Percentiles rank a stretch among this genome's conserved stretches.
These are phyloP conservation scores for Pleurotus eryngii DNA, from an alignment of 768 basidiomycete species.

Conservation along the genomic window DNA sequence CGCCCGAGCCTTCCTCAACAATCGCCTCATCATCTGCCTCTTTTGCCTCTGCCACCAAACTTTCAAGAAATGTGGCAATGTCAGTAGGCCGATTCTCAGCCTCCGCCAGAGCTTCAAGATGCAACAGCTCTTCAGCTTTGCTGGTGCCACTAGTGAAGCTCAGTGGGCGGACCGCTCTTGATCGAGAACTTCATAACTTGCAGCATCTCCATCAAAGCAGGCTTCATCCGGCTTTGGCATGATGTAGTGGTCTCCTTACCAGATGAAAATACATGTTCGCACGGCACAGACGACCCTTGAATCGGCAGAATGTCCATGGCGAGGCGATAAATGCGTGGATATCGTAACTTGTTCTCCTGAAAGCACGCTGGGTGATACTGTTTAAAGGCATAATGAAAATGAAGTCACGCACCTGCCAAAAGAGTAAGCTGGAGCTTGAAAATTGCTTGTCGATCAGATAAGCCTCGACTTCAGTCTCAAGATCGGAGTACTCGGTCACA, in stretches of 20 bases:
- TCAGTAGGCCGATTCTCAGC: background rate
- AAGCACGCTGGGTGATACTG: background rate
- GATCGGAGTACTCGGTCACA: background rate
- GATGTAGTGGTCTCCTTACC: constrained; percentile 24
- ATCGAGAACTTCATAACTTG: constrained; percentile 29
- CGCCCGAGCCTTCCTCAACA: too few relatives aligned
- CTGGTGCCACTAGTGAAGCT: constrained; percentile 22
- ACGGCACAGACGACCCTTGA: constrained; percentile 31
- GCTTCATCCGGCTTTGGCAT: constrained; percentile 18
- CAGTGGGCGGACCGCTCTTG: constrained; percentile 16
- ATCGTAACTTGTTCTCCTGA: constrained; percentile 20
- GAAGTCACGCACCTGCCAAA: constrained; percentile 19
- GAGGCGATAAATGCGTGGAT: constrained; percentile 22
- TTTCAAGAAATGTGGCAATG: constrained; percentile 1
- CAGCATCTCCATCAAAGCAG: constrained; percentile 22
- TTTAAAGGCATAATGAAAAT: too few relatives aligned
- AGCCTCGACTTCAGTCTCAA: constrained; percentile 16
- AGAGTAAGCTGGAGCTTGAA: constrained; percentile 9
- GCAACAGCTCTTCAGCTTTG: constrained; percentile 11
- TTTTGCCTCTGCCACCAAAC: background rate
- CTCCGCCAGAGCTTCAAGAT: background rate
- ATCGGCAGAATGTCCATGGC: constrained; percentile 28
- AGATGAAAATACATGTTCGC: constrained; percentile 28
- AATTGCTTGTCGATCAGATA: constrained; percentile 13
- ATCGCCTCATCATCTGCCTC: too few relatives aligned